These are phyloP conservation scores for Cercospora beticola DNA, from an alignment of 2,329 filamentous ascomycete species.

Conservation along the genomic window DNA sequence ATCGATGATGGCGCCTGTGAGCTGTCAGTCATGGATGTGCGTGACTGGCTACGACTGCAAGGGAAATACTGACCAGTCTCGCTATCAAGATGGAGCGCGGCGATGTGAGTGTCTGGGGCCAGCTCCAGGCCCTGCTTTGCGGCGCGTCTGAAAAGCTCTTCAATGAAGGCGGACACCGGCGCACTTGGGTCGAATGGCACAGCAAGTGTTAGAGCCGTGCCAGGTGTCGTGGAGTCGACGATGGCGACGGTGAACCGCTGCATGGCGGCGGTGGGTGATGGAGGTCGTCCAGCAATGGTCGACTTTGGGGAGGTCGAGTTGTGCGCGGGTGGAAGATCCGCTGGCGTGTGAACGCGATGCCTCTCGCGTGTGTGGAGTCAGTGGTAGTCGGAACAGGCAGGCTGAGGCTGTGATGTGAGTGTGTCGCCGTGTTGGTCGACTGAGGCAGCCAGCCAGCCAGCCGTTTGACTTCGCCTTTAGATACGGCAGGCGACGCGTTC, in stretches of 20 bases:
- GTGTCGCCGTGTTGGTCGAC: not conserved
- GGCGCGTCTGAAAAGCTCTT: constrained; percentile 26
- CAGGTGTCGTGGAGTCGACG: constrained; percentile 14
- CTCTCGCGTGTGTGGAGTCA: not conserved
- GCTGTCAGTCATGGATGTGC: not conserved
- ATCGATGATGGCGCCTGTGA: constrained; percentile 33
- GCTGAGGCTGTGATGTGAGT: not conserved
- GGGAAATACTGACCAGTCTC: not conserved
- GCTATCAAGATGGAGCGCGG: constrained; percentile 31
- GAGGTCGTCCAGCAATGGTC: no score
- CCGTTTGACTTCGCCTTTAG: not conserved
- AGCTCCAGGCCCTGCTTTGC: constrained; percentile 19
- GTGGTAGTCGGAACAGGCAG: not conserved
- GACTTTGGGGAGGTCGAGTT: not conserved
- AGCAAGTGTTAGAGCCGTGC: constrained; percentile 19
- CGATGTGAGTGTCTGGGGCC: constrained; percentile 20
- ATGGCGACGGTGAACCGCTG: constrained; percentile 31
- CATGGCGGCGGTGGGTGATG: constrained; percentile 12
- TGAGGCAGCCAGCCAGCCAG: not conserved
- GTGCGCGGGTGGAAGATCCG: not conserved
- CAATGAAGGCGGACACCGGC: constrained; percentile 23
- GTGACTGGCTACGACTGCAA: not conserved
- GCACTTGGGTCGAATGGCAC: constrained; percentile 26
- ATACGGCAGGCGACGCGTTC: not conserved
- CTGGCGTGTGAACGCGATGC: not conserved